Base-by-base conservation (phyloP, 2,329 filamentous ascomycete genomes). In the Aspergillus sp. region DNA sequence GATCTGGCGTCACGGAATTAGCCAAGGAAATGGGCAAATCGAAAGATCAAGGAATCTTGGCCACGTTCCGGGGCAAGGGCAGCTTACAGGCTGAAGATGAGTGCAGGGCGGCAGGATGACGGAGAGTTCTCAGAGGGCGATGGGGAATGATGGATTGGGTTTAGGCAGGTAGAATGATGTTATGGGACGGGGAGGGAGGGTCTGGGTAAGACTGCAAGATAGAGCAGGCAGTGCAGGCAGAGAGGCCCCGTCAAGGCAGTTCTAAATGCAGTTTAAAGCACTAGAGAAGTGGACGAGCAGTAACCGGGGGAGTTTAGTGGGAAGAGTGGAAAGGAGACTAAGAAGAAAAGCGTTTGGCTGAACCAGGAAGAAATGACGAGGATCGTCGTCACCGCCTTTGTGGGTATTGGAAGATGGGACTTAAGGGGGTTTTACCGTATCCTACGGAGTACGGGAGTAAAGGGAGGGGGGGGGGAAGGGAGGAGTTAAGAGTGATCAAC, bases 11-110 rank as follows among this genome's bases (percentile, higher is more conserved):
- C 69, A 70, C 67, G 62, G 63, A 57, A 59, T 56, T 52, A 58
- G 55, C 52, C 32, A 56, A 50, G 59, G 51, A 57, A 29, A 52
- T 55, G 29, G 60, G 52, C 56, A 60, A 62, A 51, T 56, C 45
- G 62, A 54, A 59, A 61, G 57, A 61, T 62, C 59, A 61, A 54
- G 51, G 52, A 59, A 63, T 57, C 45, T 59, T 57, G 59, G 60
- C 61, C 71, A 72, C 71, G 71, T 73, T 73, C 63, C 49, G 52
- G 52, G 59, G 67, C 42, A 59, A 60, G 52, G 59, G 55, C 60
- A 69, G 68, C 69, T 73, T 71, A 73, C 71, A 72, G 71, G 71
- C 63, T 65, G 55, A 24, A 55, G 57, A 51, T 49, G n/a, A 42
- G 31, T 18, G 31, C 39, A 64, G 55, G 26, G 56, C 61, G 42